Percentiles rank a stretch among this genome's conserved stretches.
phyloP scores from a whole-genome alignment of 2,329 filamentous ascomycete species.

The Diaporthe citri region DNA sequence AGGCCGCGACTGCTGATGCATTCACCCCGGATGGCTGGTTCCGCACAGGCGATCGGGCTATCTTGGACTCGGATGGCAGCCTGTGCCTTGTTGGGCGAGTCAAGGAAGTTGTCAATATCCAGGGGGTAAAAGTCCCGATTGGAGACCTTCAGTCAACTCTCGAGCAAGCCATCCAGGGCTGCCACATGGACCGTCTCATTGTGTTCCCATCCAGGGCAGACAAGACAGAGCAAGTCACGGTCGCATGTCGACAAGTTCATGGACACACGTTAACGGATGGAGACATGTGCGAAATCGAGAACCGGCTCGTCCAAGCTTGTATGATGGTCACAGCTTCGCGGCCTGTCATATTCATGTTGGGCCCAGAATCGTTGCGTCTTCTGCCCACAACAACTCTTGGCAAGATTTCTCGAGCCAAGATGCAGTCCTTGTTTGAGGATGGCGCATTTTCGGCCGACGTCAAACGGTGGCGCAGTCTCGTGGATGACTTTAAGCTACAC shows the following conservation, averaged over 20 bases:
- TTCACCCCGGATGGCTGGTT: constrained; percentile 64
- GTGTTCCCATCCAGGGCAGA: constrained; percentile 18
- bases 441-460: constrained; percentile 22
- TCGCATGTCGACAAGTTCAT: constrained; percentile 46
- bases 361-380: not conserved
- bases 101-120: constrained; percentile 61
- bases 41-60: constrained; percentile 53
- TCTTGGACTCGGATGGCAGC: constrained; percentile 50
- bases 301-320: not conserved
- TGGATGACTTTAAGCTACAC: constrained; percentile 42
- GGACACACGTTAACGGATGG: not conserved
- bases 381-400: constrained; percentile 2
- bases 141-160: constrained; percentile 54
- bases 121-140: constrained; percentile 58
- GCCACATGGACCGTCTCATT: constrained; percentile 44
- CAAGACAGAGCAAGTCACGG: constrained; percentile 50
- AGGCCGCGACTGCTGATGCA: constrained; percentile 67
- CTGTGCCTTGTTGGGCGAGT: constrained; percentile 52
- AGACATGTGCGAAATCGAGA: not conserved
- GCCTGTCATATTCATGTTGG: constrained; percentile 7
- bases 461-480: not conserved
- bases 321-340: constrained; percentile 1
- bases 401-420: constrained; percentile 20
- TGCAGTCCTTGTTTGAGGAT: not conserved
- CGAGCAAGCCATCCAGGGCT: constrained; percentile 46